phyloP scores from a whole-genome alignment of 805 yeast genomes.

The Blastobotrys mokoenaii region DNA sequence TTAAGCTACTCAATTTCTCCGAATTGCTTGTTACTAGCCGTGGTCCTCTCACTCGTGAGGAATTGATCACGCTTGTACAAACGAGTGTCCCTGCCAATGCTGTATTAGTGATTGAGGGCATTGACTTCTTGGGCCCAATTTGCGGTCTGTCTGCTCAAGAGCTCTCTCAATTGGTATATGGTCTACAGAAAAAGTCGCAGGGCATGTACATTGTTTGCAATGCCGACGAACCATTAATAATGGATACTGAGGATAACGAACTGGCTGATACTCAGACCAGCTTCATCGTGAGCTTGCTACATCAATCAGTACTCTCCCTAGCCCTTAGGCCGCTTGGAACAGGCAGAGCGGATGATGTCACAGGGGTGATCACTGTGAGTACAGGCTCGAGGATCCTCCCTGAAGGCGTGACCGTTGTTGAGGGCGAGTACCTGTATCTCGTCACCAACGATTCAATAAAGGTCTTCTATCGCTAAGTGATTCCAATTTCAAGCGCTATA shows the following conservation, averaged over 20 bases:
- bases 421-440: constrained; percentile 56
- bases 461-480: constrained; percentile 32
- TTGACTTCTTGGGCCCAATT: no score
- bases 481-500: not conserved
- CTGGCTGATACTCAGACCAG: constrained; percentile 5
- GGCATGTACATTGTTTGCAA: constrained; percentile 30
- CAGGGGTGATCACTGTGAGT: constrained; percentile 59
- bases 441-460: constrained; percentile 46
- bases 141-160: no score
- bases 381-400: constrained; percentile 43
- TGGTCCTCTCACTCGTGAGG: no score
- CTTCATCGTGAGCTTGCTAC: constrained; percentile 25
- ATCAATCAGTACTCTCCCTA: constrained; percentile 45
- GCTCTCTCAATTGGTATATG: no score
- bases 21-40: no score
- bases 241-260: constrained; percentile 13
- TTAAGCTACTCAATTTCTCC: constrained; percentile 14
- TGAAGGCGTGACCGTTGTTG: constrained; percentile 29
- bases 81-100: no score
- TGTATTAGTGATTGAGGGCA: no score
- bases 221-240: constrained; percentile 34
- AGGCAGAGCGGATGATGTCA: constrained; percentile 74
- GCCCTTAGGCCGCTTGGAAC: constrained; percentile 61
- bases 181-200: no score
- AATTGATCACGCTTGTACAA: no score